Conservation (phyloP, 2,329 filamentous ascomycete genomes). For the Phyllosticta citrichinensis region DNA sequence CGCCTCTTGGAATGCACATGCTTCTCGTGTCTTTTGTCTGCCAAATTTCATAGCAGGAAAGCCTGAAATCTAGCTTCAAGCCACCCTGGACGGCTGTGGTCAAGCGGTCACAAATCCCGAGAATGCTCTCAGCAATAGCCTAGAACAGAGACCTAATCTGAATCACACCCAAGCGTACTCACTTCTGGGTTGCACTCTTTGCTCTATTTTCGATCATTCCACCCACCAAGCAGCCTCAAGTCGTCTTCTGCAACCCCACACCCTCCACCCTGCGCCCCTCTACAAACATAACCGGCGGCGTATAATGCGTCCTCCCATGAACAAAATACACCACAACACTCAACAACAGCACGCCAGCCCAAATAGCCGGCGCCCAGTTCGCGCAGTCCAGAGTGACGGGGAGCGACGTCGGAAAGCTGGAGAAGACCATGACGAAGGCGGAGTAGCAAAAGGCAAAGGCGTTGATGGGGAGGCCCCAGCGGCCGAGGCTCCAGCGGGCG, state of each 20-base stretch:
- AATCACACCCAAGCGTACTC: too few relatives aligned
- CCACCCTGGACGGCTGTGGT: too few relatives aligned
- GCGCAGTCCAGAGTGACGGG: conserved; percentile 6
- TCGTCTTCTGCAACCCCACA: conserved; percentile 6
- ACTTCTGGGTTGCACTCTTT: too few relatives aligned
- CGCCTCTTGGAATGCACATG: too few relatives aligned
- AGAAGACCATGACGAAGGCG: conserved; percentile 9
- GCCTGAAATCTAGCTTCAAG: too few relatives aligned
- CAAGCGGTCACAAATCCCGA: too few relatives aligned
- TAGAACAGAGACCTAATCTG: too few relatives aligned
- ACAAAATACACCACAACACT: conserved; percentile 1
- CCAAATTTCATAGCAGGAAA: too few relatives aligned
- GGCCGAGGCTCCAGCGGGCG: conserved; percentile 11
- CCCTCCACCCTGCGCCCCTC: conserved; percentile 6
- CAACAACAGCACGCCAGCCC: conserved; percentile 6
- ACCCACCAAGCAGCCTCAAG: not conserved
- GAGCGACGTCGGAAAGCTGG: conserved; percentile 3
- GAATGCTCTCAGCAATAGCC: too few relatives aligned
- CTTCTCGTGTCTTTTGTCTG: too few relatives aligned
- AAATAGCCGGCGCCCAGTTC: conserved; percentile 13
- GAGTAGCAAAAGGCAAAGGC: conserved; percentile 11
- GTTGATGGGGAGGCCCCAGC: conserved; percentile 9
- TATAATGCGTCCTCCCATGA: conserved; percentile 11
- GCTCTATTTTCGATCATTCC: too few relatives aligned
- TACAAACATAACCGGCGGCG: conserved; percentile 12